These are phyloP conservation scores for Wickerhamomyces canadensis DNA, from an alignment of 805 yeast genomes.

Conservation along the genomic window DNA sequence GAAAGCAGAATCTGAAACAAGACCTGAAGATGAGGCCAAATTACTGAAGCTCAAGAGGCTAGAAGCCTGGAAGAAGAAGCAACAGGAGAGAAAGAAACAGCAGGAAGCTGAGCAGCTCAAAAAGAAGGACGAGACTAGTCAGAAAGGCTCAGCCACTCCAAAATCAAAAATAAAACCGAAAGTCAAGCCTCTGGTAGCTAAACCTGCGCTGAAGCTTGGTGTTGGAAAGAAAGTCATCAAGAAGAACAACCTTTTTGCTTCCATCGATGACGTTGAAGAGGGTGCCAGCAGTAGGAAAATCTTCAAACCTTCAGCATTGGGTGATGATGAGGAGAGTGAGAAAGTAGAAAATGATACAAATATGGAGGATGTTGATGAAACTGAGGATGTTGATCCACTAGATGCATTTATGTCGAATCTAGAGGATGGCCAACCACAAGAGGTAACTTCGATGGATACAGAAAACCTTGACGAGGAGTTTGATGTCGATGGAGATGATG, in stretches of 20 bases:
- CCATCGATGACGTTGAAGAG: constrained; percentile 27
- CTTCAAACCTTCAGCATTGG: constrained; percentile 18
- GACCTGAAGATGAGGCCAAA: constrained; percentile 24
- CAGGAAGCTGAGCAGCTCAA: no score
- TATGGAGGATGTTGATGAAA: constrained; percentile 2
- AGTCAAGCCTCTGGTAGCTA: neutral
- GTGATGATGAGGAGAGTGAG: constrained; percentile 3
- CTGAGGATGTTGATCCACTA: constrained; percentile 35
- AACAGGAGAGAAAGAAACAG: constrained; percentile 11
- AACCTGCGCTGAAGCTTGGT: neutral
- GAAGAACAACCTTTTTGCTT: constrained; percentile 22
- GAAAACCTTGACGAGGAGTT: constrained; percentile 18
- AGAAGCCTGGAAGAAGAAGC: constrained; percentile 49
- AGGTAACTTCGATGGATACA: constrained; percentile 22
- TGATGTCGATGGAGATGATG: constrained; percentile 13
- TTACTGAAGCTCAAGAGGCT: constrained; percentile 37
- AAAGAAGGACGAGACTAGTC: no score
- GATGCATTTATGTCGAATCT: constrained; percentile 37
- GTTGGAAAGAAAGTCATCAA: constrained; percentile 3
- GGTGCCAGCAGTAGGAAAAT: constrained; percentile 11
- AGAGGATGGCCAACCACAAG: constrained; percentile 16
- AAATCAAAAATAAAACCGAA: constrained; percentile 1
- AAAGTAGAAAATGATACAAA: constrained; percentile 1
- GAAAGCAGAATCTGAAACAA: constrained; percentile 5
- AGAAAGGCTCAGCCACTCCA: no score